Percentiles rank a stretch among this genome's conserved stretches.
phyloP scores from a whole-genome alignment of 176 grass and related monocot genomes.

The Melocanna baccifera region DNA sequence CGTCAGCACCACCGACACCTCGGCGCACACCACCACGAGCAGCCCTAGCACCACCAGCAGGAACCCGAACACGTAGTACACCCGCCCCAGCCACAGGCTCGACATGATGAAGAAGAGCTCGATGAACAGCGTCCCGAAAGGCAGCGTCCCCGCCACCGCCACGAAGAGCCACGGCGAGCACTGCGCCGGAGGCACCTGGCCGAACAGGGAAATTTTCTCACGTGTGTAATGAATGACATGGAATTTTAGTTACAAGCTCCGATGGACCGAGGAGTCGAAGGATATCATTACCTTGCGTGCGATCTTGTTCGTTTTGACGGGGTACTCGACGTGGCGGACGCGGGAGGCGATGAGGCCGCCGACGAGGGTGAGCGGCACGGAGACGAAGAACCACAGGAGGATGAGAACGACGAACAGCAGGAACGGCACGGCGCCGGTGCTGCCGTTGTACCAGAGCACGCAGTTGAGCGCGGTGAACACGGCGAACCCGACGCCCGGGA shows the following conservation, averaged over 20 bases:
- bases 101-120: slow-evolving; percentile 88
- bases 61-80: slow-evolving; percentile 78
- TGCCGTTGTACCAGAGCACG: slow-evolving; percentile 64
- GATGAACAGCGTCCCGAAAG: slow-evolving; percentile 73
- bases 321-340: slow-evolving; percentile 44
- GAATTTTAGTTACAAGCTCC: background rate
- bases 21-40: slow-evolving; percentile 56
- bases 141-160: slow-evolving; percentile 43
- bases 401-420: slow-evolving; percentile 40
- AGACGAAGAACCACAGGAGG: slow-evolving; percentile 63
- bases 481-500: slow-evolving; percentile 47
- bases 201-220: background rate
- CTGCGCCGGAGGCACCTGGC: slow-evolving; percentile 22
- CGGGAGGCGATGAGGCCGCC: slow-evolving; percentile 47
- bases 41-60: slow-evolving; percentile 57
- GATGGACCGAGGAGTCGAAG: background rate
- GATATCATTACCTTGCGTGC: slow-evolving; percentile 3
- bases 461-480: slow-evolving; percentile 53
- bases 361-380: slow-evolving; percentile 53
- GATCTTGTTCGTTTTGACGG: slow-evolving; percentile 53
- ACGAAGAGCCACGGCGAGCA: slow-evolving; percentile 63
- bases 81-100: slow-evolving; percentile 61
- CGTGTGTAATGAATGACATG: too few species aligned
- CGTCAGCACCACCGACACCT: slow-evolving; percentile 63
- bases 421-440: slow-evolving; percentile 61